Base-by-base conservation (phyloP, 2,329 filamentous ascomycete species). In the Lachnellula willkommii region DNA sequence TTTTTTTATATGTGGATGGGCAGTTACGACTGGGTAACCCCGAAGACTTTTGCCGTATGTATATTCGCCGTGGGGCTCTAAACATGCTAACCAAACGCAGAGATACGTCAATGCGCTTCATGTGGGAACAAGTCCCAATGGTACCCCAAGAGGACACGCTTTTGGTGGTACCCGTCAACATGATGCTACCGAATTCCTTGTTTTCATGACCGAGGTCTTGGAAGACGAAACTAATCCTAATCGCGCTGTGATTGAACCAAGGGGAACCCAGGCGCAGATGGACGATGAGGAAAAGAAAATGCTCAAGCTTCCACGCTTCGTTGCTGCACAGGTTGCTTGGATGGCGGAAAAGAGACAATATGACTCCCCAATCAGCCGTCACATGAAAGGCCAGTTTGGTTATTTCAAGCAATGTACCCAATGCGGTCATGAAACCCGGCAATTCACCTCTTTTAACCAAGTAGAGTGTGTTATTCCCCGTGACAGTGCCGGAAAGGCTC, bases 151-250 rank as follows among this genome's bases (percentile, higher is more conserved):
- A 26, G 22, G 45, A 20, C 35, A 47, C n/a, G 60, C 61, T 20
- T 94, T 91, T 75, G 89, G 86, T 14, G 86, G 89, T 42, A 77
- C 79, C 24, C 76, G 53, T 26, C 93, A 97, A 69, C 94, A 97
- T 72, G 94, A 99, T 67, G 88, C 91, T 1, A 88, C 92, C 62
- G 94, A 97, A 66, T 95, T 95, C 63, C 85, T 93, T 62, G 84
- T 85, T 47, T 96, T 95, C 67, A 71, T 96, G 26, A 79, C 95
- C 39, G 85, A 89, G 52, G 85, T 88, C 62, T 77, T 97, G 12
- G 87, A 93, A 64, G 89, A 94, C 68, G 94, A 99, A 71, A 85
- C 95, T 5, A 95, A 96, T 69, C 72, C 78, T 6, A 79, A 80
- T 32, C 88, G 83, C 58, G 75, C 78, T 50, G 77, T 79, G 5